phyloP scores from a whole-genome alignment of 2,329 filamentous ascomycete species.

The Penicillium frequentans region DNA sequence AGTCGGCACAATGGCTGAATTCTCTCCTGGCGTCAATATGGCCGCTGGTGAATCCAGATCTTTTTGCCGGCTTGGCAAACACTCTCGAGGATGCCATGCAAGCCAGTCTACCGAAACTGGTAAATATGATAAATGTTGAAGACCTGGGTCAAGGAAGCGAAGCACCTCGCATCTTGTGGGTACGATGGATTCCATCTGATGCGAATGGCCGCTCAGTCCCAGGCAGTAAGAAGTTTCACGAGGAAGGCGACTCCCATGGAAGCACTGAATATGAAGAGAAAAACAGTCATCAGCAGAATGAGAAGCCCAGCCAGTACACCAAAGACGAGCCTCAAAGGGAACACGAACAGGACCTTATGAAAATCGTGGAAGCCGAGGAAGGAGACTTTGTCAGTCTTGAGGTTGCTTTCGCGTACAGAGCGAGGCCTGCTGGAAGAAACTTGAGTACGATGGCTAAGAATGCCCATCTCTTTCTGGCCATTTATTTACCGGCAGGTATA shows the following conservation, averaged over 20 bases:
- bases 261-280: background rate
- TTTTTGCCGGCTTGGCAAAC: background rate
- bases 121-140: conserved; percentile 1
- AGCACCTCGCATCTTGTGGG: background rate
- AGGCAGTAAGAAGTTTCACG: background rate
- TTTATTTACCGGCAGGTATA: background rate
- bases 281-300: background rate
- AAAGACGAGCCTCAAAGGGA: background rate
- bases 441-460: background rate
- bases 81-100: background rate
- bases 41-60: background rate
- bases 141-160: background rate
- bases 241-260: background rate
- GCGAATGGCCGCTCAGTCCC: background rate
- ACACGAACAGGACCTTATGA: background rate
- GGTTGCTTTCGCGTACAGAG: background rate
- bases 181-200: background rate
- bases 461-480: background rate
- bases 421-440: background rate
- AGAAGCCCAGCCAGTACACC: background rate
- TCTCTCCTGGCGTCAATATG: conserved; percentile 1
- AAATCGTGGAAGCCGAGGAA: background rate
- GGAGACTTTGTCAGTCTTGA: background rate
- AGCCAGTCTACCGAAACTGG: background rate
- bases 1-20: background rate